Evolutionary conservation across 225 moss, liverwort and hornwort genomes (phyloP), one percentile per base, ranked within the genome.

Genomic region (Polytrichum commune): DNA sequence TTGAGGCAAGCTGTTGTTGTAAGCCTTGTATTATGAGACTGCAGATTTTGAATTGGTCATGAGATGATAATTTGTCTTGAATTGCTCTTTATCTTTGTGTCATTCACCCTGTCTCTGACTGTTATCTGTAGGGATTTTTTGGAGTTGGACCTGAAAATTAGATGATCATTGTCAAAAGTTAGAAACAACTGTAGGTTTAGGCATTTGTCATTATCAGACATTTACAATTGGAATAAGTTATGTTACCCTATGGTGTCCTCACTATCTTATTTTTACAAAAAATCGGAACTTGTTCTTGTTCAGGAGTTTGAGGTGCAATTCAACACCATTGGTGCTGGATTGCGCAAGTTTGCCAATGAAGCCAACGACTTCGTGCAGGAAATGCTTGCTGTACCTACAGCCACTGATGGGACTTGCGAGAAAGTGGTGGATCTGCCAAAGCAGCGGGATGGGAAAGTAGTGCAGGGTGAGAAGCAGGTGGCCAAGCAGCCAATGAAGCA

Each of bases 281-380:
- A 6, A 24, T 58, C 8, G 58, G 20, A n/a, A 58, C 22, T 0
- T 58, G 58, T 58, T 58, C 6, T 58, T 58, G 58, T n/a, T 25
- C 81, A 87, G 86, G 86, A 87, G 72, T 76, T 87, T 69, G 86
- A 87, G 76, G 76, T 78, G 71, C 86, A 87, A 69, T 83, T 87
- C 24, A 87, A 79, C 74, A 83, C 74, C 65, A 75, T 87, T 66
- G 86, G 86, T 28, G 80, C 83, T 76, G 83, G 83, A 62, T 81
- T 87, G 62, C 81, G 80, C 60, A 87, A 84, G 76, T 81, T 83
- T 72, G 81, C 83, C 19, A 87, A 81, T 60, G 83, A 87, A 76
- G 86, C 86, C 26, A 87, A 87, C 69, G 86, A 87, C 24, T 84
- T 81, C 53, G 83, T 87, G 74, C 86, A 83, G 78, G 83, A 83